These are phyloP conservation scores for Colletotrichum sp. DNA, from an alignment of 2,329 filamentous ascomycete genomes.

Conservation along the genomic window DNA sequence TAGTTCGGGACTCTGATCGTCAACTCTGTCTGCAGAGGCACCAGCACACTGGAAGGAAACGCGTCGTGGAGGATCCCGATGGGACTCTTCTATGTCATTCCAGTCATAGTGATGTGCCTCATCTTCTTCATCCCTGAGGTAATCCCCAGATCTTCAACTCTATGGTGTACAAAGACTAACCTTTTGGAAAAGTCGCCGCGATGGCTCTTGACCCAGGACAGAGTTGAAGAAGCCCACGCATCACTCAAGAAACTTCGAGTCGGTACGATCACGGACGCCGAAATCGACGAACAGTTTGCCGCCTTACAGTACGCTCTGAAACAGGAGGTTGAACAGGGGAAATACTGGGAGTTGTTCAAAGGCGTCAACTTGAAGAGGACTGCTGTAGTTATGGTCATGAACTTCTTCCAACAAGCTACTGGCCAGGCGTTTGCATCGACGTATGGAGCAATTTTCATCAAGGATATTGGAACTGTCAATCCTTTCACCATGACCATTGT, in stretches of 20 bases:
- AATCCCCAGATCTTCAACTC: background rate
- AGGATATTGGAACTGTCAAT: constrained; percentile 30
- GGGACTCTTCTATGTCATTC: constrained; percentile 37
- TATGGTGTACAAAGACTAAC: background rate
- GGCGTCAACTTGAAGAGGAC: constrained; percentile 30
- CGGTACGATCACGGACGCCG: constrained; percentile 25
- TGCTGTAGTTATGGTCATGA: constrained; percentile 25
- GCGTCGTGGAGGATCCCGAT: constrained; percentile 37
- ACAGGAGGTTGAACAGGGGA: constrained; percentile 9
- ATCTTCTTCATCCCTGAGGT: constrained; percentile 34
- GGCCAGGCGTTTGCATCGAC: constrained; percentile 24
- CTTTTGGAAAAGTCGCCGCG: constrained; percentile 24
- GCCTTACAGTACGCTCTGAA: constrained; percentile 1
- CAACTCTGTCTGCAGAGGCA: constrained; percentile 33
- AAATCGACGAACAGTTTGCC: constrained; percentile 27
- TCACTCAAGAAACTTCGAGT: constrained; percentile 28
- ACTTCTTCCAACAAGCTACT: constrained; percentile 25
- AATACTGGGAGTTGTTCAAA: constrained; percentile 29
- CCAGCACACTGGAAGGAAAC: constrained; percentile 30
- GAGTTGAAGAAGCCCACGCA: constrained; percentile 31
- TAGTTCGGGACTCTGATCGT: constrained; percentile 30
- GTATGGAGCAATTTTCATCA: constrained; percentile 30
- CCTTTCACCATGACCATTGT: constrained; percentile 29
- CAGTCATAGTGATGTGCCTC: constrained; percentile 28
- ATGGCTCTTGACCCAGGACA: constrained; percentile 32